A percentile compares a stretch with the other conserved stretches of the same genome.
phyloP scores from a whole-genome alignment of 768 basidiomycete genomes.

The Pleurotus cornucopiae region DNA sequence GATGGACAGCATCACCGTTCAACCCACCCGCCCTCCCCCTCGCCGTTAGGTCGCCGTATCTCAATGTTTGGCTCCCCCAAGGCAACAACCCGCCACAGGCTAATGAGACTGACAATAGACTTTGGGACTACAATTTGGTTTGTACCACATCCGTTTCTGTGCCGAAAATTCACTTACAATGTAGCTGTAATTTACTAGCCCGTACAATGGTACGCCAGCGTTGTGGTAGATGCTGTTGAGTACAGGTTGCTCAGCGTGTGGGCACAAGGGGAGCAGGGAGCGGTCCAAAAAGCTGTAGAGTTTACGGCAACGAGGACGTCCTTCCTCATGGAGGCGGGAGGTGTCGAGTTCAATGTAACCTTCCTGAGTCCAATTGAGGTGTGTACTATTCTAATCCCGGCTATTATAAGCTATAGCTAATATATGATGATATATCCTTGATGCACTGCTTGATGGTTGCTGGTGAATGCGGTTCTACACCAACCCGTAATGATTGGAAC shows the following conservation, averaged over 20 bases:
- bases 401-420: background rate
- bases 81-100: background rate
- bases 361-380: conserved; percentile 13
- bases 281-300: conserved; percentile 1
- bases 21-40: conserved; percentile 6
- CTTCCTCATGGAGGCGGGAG: conserved; percentile 1
- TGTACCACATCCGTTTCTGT: background rate
- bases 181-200: background rate
- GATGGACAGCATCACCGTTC: conserved; percentile 4
- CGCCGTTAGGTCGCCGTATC: conserved; percentile 4
- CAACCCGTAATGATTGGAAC: no score
- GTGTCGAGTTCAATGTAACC: conserved; percentile 10
- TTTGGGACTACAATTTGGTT: background rate
- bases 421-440: background rate
- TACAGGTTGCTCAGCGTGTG: background rate
- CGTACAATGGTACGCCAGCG: conserved; percentile 6
- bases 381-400: background rate
- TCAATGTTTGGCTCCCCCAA: conserved; percentile 5
- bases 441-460: no score
- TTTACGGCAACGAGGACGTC: conserved; percentile 9
- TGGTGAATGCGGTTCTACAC: no score
- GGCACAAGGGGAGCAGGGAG: background rate
- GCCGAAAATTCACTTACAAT: no score
- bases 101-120: background rate
- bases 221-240: background rate